Evolutionary conservation across 495 filamentous ascomycete species (phyloP).

Genomic region (Aspergillus sclerotioniger): DNA sequence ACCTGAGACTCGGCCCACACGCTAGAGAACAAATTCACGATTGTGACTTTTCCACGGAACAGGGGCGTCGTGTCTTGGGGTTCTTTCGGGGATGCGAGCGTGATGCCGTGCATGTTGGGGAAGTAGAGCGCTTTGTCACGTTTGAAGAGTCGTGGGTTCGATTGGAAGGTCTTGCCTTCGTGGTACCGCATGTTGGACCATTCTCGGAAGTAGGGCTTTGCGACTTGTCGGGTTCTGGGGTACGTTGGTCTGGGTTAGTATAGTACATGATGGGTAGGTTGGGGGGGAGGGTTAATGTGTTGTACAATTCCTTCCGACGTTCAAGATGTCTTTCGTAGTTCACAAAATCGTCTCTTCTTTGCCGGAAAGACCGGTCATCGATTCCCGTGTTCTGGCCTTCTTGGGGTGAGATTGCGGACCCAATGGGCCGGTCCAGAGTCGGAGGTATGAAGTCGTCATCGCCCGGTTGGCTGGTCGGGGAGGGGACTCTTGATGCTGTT

Average conservation of each 20-base stretch:
- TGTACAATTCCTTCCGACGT: conserved; percentile 69
- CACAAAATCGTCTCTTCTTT: conserved; percentile 78
- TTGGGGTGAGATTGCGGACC: conserved; percentile 66
- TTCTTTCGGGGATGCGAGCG: conserved; percentile 54
- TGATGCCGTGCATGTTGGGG: conserved; percentile 82
- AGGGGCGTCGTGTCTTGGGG: conserved; percentile 67
- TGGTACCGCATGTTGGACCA: conserved; percentile 77
- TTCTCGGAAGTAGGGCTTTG: conserved; percentile 90
- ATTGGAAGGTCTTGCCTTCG: conserved; percentile 84
- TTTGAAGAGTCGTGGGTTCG: conserved; percentile 73
- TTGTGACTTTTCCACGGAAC: conserved; percentile 65
- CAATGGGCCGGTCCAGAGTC: conserved; percentile 75
- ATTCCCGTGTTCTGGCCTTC: conserved; percentile 78
- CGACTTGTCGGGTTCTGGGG: conserved; percentile 53
- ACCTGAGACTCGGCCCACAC: conserved; percentile 82
- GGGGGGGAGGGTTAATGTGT: conserved; percentile 3
- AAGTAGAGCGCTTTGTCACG: conserved; percentile 79
- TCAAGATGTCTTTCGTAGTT: conserved; percentile 80
- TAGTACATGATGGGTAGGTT: background rate
- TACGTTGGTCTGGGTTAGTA: too few species aligned
- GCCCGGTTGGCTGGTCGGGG: conserved; percentile 32
- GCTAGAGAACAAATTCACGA: conserved; percentile 79
- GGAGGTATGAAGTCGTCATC: conserved; percentile 64
- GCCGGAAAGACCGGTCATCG: conserved; percentile 60
- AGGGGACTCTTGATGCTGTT: conserved; percentile 12